Percentiles rank a stretch among this genome's conserved stretches.
These are phyloP conservation scores for Fusarium sterilihyphosum DNA, from an alignment of 2,329 filamentous ascomycete species.

Conservation along the genomic window DNA sequence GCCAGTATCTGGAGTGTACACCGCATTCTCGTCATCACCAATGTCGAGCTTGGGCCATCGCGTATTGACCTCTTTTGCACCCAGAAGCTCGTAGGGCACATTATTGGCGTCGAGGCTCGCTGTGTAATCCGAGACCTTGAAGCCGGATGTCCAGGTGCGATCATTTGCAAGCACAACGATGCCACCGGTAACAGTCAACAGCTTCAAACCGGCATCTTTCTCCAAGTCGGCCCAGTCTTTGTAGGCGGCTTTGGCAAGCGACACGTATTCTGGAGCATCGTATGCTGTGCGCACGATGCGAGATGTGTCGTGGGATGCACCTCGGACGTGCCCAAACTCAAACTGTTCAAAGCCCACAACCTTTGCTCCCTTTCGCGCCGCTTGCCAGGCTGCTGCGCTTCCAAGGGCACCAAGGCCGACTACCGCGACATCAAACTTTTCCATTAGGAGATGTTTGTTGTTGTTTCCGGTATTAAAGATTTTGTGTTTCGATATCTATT, in stretches of 20 bases:
- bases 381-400: conserved; percentile 1
- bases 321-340: neutral
- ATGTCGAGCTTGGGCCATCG: neutral
- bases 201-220: neutral
- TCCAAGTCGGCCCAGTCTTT: conserved; percentile 2
- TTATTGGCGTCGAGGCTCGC: neutral
- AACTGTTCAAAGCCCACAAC: neutral
- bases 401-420: conserved; percentile 1
- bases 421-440: neutral
- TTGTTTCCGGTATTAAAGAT: neutral
- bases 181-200: neutral
- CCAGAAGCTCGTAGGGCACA: neutral
- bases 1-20: conserved; percentile 3
- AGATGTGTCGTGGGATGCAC: conserved; percentile 4
- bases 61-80: neutral
- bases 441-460: neutral
- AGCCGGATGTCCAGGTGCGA: neutral
- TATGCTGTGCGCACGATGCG: conserved; percentile 3
- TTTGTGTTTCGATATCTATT: neutral
- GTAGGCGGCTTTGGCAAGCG: neutral
- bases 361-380: neutral
- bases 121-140: neutral
- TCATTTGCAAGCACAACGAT: neutral
- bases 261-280: neutral
- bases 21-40: neutral